These are phyloP conservation scores for Penicillium herquei DNA, from an alignment of 495 filamentous ascomycete genomes.

Conservation along the genomic window DNA sequence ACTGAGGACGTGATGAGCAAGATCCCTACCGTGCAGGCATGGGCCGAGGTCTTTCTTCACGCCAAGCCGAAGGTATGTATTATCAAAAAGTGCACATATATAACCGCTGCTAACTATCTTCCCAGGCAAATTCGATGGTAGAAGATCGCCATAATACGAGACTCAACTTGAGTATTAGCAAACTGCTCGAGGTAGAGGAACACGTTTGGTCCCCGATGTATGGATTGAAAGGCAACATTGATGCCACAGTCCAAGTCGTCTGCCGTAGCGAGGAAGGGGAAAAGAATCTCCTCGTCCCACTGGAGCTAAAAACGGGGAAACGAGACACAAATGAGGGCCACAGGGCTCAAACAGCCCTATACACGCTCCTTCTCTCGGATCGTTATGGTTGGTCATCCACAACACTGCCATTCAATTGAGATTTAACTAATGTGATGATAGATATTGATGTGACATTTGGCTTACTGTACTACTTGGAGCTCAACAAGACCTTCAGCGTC, in stretches of 20 bases:
- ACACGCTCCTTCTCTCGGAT: conserved; percentile 89
- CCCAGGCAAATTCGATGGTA: conserved; percentile 67
- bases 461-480: conserved; percentile 92
- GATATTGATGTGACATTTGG: conserved; percentile 87
- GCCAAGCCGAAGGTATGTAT: conserved; percentile 63
- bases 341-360: conserved; percentile 90
- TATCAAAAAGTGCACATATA: not conserved
- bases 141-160: conserved; percentile 71
- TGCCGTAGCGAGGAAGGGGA: conserved; percentile 63
- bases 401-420: not conserved
- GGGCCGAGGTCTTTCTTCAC: conserved; percentile 80
- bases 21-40: conserved; percentile 70
- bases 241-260: conserved; percentile 93
- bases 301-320: conserved; percentile 93
- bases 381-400: conserved; percentile 64
- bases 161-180: conserved; percentile 80
- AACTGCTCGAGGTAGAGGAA: conserved; percentile 93
- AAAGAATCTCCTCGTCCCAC: conserved; percentile 78
- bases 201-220: conserved; percentile 98
- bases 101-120: conserved; percentile 1
- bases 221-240: conserved; percentile 94
- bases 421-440: conserved; percentile 16
- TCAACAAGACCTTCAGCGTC: conserved; percentile 78
- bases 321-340: conserved; percentile 71
- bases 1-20: conserved; percentile 75